Evolutionary conservation across 495 filamentous ascomycete species (phyloP), one percentile per base, ranked within the genome.

Genomic region (Aspergillus asperescens): DNA sequence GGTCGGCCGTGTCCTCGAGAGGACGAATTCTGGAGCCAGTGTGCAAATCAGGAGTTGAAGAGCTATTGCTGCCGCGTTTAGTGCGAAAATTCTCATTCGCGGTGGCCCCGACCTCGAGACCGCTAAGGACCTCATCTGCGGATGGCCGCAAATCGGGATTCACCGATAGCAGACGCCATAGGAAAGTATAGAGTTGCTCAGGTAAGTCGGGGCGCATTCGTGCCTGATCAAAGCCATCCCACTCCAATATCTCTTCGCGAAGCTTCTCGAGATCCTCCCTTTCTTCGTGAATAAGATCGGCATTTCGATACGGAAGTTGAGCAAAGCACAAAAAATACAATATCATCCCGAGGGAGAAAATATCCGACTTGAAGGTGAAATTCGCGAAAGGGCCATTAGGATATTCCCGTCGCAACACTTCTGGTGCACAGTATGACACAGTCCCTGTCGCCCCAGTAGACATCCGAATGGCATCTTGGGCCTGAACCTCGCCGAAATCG

Each of bases 281-380:
- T 59, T 97, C 94, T 67, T 98, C 93, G 53, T 95, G 79, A 31
- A 95, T 75, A 18, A 83, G 71, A 58, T 96, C 90, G 27, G 90
- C 92, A 61, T 84, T 85, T 20, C 60, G 72, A 62, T 97, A 98
- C 1, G 93, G 93, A 2, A 97, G 79, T 7, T 87, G 78, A 0
- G 87, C 88, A 64, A 97, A 98, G 64, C 94, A 97, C 70, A 97
- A 82, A 58, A 97, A 97, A 67, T 97, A 94, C 4, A 98, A 79
- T 38, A 97, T 96, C 93, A 98, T 95, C 28, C 93, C 93, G 0
- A 98, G 68, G 3, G 90, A 95, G 69, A 98, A 98, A 9, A 98
- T 87, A 64, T 98, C 93, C 0, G 90, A 96, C 61, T 96, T 98
- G 45, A 86, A 87, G 0, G 89, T 94, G 60, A 98, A 98, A 60